Conservation (phyloP, 139 green algal species). For the Chlorella vulgaris region DNA sequence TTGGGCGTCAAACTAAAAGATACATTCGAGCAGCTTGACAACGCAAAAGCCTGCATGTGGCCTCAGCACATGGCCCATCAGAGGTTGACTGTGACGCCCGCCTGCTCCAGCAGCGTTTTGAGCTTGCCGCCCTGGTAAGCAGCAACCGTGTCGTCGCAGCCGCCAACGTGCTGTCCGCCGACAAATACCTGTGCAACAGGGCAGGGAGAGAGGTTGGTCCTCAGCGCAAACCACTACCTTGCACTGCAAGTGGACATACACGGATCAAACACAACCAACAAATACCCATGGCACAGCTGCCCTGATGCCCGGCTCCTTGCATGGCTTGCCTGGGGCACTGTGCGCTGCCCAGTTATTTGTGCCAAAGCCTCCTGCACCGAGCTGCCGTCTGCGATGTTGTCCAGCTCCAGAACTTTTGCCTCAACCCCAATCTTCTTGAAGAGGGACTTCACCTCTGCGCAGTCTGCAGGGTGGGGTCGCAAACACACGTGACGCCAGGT, state of each 20-base stretch:
- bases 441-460: conserved; percentile 66
- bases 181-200: conserved; percentile 67
- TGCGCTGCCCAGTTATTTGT: conserved; percentile 58
- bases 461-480: conserved; percentile 33
- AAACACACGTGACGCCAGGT: not conserved
- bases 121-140: conserved; percentile 54
- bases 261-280: too few species aligned
- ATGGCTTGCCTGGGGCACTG: conserved; percentile 74
- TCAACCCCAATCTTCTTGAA: conserved; percentile 61
- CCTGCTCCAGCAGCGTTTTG: conserved; percentile 47
- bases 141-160: conserved; percentile 70
- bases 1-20: too few species aligned
- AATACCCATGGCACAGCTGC: too few species aligned
- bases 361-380: conserved; percentile 67
- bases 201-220: too few species aligned
- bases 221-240: too few species aligned
- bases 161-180: conserved; percentile 68
- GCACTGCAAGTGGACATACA: too few species aligned
- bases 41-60: too few species aligned
- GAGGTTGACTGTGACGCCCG: conserved; percentile 32
- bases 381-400: conserved; percentile 66
- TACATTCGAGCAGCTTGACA: too few species aligned
- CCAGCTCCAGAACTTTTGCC: conserved; percentile 70
- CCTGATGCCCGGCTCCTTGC: too few species aligned
- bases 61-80: too few species aligned